These are phyloP conservation scores for Vaccinium macrocarpon DNA, from an alignment of 148 eudicot genomes.

Conservation along the genomic window DNA sequence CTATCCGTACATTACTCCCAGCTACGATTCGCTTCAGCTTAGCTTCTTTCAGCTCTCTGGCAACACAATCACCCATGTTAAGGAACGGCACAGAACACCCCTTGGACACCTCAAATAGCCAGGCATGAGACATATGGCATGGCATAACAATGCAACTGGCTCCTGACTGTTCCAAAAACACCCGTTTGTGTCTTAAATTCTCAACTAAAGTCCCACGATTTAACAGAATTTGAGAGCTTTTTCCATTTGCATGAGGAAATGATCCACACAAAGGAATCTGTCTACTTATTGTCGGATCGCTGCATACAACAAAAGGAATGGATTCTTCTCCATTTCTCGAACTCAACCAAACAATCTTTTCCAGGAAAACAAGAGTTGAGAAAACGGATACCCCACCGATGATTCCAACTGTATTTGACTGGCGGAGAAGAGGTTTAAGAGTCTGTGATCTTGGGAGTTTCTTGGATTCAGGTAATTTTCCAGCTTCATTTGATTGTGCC, in stretches of 20 bases:
- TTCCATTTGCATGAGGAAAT: not conserved
- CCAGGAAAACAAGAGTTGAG: slow-evolving; percentile 51
- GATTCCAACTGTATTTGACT: slow-evolving; percentile 45
- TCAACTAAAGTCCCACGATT: slow-evolving; percentile 20
- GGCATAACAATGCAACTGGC: slow-evolving; percentile 62
- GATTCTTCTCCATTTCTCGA: slow-evolving; percentile 31
- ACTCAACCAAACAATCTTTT: slow-evolving; percentile 55
- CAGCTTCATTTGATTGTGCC: slow-evolving; percentile 19
- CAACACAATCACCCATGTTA: slow-evolving; percentile 46
- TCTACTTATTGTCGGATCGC: slow-evolving; percentile 37
- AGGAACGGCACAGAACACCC: slow-evolving; percentile 48
- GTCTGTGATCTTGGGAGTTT: slow-evolving; percentile 10
- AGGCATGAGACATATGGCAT: slow-evolving; percentile 49
- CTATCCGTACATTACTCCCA: slow-evolving; percentile 45
- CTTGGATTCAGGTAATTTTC: slow-evolving; percentile 10
- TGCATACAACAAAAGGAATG: slow-evolving; percentile 52
- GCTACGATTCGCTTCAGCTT: slow-evolving; percentile 50
- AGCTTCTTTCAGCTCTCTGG: slow-evolving; percentile 46
- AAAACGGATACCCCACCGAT: slow-evolving; percentile 54
- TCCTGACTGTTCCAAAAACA: slow-evolving; percentile 54
- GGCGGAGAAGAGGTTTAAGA: slow-evolving; percentile 15
- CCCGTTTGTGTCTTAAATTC: slow-evolving; percentile 38
- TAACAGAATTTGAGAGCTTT: not conserved
- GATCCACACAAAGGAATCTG: not conserved
- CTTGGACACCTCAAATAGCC: slow-evolving; percentile 38